Conservation (phyloP, 2,329 filamentous ascomycete species). For the Aspergillus ochraceus region DNA sequence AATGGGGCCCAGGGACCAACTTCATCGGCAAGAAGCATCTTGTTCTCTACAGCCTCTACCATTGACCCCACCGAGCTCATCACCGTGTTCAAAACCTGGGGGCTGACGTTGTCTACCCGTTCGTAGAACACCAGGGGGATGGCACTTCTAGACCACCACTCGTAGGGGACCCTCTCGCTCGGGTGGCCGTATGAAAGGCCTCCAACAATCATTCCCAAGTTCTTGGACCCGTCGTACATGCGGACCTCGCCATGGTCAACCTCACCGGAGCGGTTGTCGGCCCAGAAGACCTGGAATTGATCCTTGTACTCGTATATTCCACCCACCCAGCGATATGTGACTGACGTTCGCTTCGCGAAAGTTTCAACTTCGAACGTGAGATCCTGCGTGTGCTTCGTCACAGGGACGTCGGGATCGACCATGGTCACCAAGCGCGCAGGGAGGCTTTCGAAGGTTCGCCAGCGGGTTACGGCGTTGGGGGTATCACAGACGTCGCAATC, state of each 20-base stretch:
- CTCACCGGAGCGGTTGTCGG: constrained; percentile 29
- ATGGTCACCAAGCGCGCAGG: constrained; percentile 33
- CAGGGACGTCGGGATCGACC: constrained; percentile 8
- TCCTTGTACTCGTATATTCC: constrained; percentile 31
- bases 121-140: constrained; percentile 38
- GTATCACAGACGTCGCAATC: constrained; percentile 13
- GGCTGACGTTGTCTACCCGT: constrained; percentile 27
- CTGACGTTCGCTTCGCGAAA: constrained; percentile 14
- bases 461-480: neutral
- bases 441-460: constrained; percentile 20
- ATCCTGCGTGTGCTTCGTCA: constrained; percentile 27
- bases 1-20: constrained; percentile 9
- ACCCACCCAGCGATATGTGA: constrained; percentile 39
- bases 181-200: constrained; percentile 15
- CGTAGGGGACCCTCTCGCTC: constrained; percentile 25
- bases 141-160: constrained; percentile 22
- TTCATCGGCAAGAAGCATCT: constrained; percentile 8
- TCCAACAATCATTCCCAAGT: constrained; percentile 29
- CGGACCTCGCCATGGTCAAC: constrained; percentile 18
- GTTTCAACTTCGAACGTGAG: constrained; percentile 27
- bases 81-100: constrained; percentile 18
- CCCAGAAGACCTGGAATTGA: constrained; percentile 34
- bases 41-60: neutral
- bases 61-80: constrained; percentile 15
- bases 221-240: constrained; percentile 32